Conservation (phyloP, 1,284 basidiomycete species). For the Austroboletus novae-zelandiae region DNA sequence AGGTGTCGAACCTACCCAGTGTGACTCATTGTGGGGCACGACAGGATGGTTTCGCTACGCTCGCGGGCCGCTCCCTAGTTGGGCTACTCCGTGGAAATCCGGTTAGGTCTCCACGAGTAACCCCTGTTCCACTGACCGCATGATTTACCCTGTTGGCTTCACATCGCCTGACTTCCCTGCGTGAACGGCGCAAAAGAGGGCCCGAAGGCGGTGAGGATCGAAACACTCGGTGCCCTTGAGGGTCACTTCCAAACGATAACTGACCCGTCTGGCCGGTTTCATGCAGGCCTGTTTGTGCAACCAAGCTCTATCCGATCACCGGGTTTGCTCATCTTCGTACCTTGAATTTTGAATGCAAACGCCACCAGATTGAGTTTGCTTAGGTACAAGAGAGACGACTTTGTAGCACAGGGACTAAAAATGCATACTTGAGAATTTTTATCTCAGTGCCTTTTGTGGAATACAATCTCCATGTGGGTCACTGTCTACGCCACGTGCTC, state of each 20-base stretch:
- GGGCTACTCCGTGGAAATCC: constrained; percentile 27
- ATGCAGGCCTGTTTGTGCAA: background rate
- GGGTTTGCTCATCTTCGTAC: constrained; percentile 1
- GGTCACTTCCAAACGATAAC: background rate
- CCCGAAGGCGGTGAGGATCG: constrained; percentile 20
- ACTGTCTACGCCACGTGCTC: no score
- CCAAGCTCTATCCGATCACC: constrained; percentile 7
- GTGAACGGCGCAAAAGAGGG: constrained; percentile 15
- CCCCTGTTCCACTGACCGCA: constrained; percentile 8
- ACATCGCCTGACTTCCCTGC: constrained; percentile 20
- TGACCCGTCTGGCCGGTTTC: constrained; percentile 10
- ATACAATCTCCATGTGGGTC: no score
- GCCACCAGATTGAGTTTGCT: constrained; percentile 1
- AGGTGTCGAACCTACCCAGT: background rate
- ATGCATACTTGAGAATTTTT: no score
- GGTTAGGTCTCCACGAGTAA: constrained; percentile 10
- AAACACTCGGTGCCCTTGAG: constrained; percentile 14
- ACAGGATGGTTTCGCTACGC: constrained; percentile 3
- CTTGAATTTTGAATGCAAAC: constrained; percentile 2
- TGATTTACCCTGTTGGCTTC: constrained; percentile 15
- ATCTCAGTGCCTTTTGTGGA: no score
- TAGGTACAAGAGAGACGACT: background rate
- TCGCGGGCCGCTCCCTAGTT: constrained; percentile 2
- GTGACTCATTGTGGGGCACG: background rate
- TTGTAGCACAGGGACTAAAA: background rate